Base-by-base conservation (phyloP, 2,329 filamentous ascomycete genomes). In the Ascochyta lentis region DNA sequence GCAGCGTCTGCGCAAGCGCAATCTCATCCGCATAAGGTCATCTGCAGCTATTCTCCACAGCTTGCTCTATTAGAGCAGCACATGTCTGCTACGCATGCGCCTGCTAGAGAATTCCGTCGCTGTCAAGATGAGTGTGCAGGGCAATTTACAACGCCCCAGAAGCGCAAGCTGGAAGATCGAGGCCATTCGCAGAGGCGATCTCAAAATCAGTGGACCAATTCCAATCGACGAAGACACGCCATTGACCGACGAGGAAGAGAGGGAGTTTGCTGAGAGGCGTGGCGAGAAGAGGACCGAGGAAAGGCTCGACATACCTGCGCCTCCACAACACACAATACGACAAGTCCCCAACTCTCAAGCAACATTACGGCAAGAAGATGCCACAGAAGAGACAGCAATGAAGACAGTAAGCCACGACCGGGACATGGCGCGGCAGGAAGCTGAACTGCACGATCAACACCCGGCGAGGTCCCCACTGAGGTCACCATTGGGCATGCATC, bases 201-300 rank as follows among this genome's bases (percentile, higher is more conserved):
- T 77, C 37, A 75, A 76, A 53, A 76, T 77, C 45, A 75, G 71
- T 47, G 71, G 73, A 6, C 74, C 74, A 9, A 68, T 76, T 47
- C 74, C 73, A n/a, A 73, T 75, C 26, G 73, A 68, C 15, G 72
- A 74, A 49, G 67, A 75, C 31, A 66, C 67, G 29, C 71, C 71
- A 13, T 58, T 74, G 26, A 74, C 59, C 37, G 72, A 74, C 3
- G 70, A 73, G 34, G 72, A 75, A 56, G 69, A 75, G 63, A 65
- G 61, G 51, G 60, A 69, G 42, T 70, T 60, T 52, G 68, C 66
- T 34, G 69, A 69, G 39, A 69, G 65, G 41, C 62, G 59, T 39
- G 64, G 53, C 37, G 48, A 48, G 16, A 58, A 60, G 40, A 52
- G 48, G 23, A 35, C 60, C 24, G 35, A 50, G n/a, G 58, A 62